Evolutionary conservation across 2,329 filamentous ascomycete genomes (phyloP), one percentile per base, ranked within the genome.

Genomic region (Coleophoma crateriformis): DNA sequence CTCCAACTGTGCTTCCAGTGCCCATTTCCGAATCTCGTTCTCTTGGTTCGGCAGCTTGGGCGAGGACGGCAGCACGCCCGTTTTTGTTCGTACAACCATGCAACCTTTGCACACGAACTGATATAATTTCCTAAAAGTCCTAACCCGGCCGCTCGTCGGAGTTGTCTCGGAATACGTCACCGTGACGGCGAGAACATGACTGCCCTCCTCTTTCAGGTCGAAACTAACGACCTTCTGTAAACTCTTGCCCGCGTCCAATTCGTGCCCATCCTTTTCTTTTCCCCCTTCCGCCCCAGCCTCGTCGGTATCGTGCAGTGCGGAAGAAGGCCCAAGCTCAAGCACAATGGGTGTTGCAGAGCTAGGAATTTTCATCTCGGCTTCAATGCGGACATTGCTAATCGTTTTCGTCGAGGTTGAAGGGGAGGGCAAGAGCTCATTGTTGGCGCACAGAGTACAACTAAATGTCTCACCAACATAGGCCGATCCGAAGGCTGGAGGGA

Each of bases 401-500:
- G 55, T 61, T 47, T 74, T 74, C 55, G 75, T 53, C 5, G 55
- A 37, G 1, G 64, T 54, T 38, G 58, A 45, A 3, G 27, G 8
- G 42, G 70, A 71, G 52, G 70, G 67, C 7, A 68, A 60, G 2
- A 84, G 68, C 63, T 97, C 92, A 66, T 96, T 92, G 73, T 96
- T 96, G n/a, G 88, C 91, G 70, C 91, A 96, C 19, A 97, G 77
- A 1, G 92, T 96, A 70, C 94, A 99, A 56, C 86, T 85, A 70
- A 99, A 97, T 0, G 86, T 90, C 72, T 97, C 91, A 60, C 94
- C 94, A 17, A 97, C 92, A 67, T 96, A 96, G 8, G 92, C 91
- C 12, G 89, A 92, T 41, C 91, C 92, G 67, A 99, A 97, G 0
- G 90, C 87, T 14, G 90, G 85, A 10, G 94, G 92, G 1, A 97